phyloP scores from a whole-genome alignment of 345 rosid genomes.

The Chamaenerion angustifolium region DNA sequence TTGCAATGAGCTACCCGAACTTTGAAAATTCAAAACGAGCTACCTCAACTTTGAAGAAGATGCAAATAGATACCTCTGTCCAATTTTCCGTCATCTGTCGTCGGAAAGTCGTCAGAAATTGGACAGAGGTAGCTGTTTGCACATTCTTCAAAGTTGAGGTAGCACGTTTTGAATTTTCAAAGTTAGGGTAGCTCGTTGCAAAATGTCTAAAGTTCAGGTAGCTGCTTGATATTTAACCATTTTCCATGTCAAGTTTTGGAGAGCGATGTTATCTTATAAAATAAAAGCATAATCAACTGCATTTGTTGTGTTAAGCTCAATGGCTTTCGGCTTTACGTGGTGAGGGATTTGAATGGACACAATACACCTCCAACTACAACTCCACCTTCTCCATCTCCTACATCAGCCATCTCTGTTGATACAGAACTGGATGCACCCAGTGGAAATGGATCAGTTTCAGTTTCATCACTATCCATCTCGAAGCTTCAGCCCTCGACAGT shows the following conservation, averaged over 20 bases:
- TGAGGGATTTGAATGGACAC: constrained; percentile 33
- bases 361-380: constrained; percentile 11
- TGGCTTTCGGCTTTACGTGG: constrained; percentile 57
- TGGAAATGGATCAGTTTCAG: constrained; percentile 37
- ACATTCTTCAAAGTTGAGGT: no score
- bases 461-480: constrained; percentile 47
- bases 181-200: no score
- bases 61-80: no score
- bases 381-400: constrained; percentile 24
- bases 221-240: no score
- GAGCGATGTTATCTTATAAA: background rate
- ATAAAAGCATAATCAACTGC: background rate
- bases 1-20: no score
- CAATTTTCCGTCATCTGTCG: no score
- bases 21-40: no score
- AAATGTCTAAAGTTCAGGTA: no score
- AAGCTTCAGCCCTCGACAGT: constrained; percentile 27
- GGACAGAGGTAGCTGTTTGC: no score
- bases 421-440: constrained; percentile 11
- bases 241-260: constrained; percentile 2
- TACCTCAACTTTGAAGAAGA: no score
- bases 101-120: no score
- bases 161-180: no score
- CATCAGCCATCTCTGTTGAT: constrained; percentile 14
- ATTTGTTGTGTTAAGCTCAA: constrained; percentile 33